A percentile compares a stretch with the other conserved stretches of the same genome.
Conservation (phyloP, 768 basidiomycete genomes). For the Russula earlei region DNA sequence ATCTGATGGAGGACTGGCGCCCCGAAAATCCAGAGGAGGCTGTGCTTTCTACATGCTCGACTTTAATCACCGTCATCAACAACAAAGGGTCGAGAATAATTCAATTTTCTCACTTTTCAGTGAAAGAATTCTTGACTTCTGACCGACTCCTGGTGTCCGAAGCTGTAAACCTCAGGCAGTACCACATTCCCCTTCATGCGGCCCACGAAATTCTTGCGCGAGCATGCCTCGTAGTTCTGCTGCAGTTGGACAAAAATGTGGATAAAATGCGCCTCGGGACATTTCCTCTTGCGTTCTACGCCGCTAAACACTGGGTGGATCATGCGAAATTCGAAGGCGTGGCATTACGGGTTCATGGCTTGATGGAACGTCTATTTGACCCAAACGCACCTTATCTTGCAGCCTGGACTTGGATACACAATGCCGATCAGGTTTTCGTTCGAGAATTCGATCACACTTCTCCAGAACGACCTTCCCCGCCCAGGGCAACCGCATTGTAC, state of each 20-base stretch:
- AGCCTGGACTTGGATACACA: constrained; percentile 2
- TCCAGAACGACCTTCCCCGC: background rate
- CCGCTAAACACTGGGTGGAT: background rate
- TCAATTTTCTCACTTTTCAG: constrained; percentile 6
- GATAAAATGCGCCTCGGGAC: background rate
- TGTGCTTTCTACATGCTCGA: background rate
- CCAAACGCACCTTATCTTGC: background rate
- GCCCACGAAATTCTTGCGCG: background rate
- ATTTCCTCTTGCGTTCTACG: background rate
- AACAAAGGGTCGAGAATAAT: background rate
- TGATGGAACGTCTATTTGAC: background rate
- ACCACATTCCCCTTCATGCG: background rate
- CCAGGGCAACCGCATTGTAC: background rate
- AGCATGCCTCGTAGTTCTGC: background rate
- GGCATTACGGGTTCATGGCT: background rate
- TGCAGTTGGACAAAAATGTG: background rate
- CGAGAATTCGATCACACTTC: background rate
- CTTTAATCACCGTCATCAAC: background rate
- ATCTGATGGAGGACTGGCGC: background rate
- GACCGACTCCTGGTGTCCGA: background rate
- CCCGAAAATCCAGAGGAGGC: background rate
- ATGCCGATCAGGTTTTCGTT: background rate
- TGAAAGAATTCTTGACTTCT: constrained; percentile 3
- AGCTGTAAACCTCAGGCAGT: background rate
- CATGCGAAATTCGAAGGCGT: background rate